A percentile compares a stretch with the other conserved stretches of the same genome.
phyloP scores from a whole-genome alignment of 2,329 filamentous ascomycete species.

The Sporothrix pseudoabietina region DNA sequence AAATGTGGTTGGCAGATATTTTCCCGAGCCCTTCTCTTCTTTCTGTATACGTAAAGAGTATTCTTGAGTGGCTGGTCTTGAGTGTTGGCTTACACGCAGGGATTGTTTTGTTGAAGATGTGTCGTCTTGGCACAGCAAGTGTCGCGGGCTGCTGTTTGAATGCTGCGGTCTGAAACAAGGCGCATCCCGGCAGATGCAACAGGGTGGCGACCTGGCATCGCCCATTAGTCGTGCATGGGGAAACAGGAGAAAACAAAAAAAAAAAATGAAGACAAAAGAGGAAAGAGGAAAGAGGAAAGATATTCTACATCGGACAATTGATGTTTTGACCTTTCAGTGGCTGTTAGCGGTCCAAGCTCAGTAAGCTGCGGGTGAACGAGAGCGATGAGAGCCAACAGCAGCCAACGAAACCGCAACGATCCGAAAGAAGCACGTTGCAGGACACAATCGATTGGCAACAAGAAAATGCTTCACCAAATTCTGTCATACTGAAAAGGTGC shows the following conservation, averaged over 20 bases:
- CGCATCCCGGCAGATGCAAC: constrained; percentile 14
- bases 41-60: background rate
- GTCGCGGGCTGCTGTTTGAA: constrained; percentile 11
- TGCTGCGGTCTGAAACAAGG: constrained; percentile 24
- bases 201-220: background rate
- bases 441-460: background rate
- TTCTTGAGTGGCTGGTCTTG: too few species aligned
- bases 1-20: background rate
- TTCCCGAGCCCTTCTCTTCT: background rate
- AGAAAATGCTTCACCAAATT: background rate
- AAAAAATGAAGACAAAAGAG: too few species aligned
- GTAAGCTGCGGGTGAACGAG: background rate
- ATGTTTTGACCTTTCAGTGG: background rate
- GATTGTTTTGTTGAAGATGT: background rate
- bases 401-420: background rate
- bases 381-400: background rate
- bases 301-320: background rate
- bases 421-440: background rate
- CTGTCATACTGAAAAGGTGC: background rate
- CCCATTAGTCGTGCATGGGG: constrained; percentile 9
- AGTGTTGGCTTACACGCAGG: constrained; percentile 9
- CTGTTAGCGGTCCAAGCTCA: background rate
- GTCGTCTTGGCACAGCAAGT: constrained; percentile 28
- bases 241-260: background rate
- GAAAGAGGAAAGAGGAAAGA: background rate